Evolutionary conservation across 2,329 filamentous ascomycete species (phyloP), one percentile per base, ranked within the genome.

Genomic region (Lachnellula cervina): DNA sequence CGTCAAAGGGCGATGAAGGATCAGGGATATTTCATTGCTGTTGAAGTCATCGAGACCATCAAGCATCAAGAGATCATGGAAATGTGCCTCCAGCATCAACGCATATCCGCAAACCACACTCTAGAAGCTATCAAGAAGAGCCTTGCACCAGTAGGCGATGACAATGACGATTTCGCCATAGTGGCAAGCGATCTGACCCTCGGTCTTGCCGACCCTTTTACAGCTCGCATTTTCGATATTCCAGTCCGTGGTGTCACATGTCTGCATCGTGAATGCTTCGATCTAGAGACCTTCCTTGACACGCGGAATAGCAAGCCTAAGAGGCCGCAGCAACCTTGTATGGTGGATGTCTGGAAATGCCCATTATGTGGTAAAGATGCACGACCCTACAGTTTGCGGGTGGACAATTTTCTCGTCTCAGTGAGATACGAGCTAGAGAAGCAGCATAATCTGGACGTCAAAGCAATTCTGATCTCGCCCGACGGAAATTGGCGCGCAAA

Each of bases 261-360:
- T 69, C 75, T 76, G 23, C 93, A 99, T 68, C 75, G 87, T 37
- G 90, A 97, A 68, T 96, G 91, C 68, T 97, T 97, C 68, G 93
- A 97, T 69, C 82, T 97, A 7, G 80, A 88, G 19, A 92, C 82
- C 0, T 97, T 90, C 75, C 79, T 99, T 8, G 71, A 77, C 14
- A 89, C 87, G 5, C 83, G 89, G 16, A 68, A 64, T 21, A 71
- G 69, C 23, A 73, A 69, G 43, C 75, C 77, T 5, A 72, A 73
- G 14, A 79, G 78, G 58, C 69, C 72, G 23, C 62, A 65, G 23
- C 78, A 85, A 62, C 82, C 81, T 8, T 78, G 77, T 1, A 72
- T 80, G 53, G 76, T 81, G 0, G 89, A 94, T 65, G 81, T 82
- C 51, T 97, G 92, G 91, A 87, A 81, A 60, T 99, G 94, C 65